phyloP scores from a whole-genome alignment of 371 early-diverging fungal genomes.

The Phascolomyces articulosus region DNA sequence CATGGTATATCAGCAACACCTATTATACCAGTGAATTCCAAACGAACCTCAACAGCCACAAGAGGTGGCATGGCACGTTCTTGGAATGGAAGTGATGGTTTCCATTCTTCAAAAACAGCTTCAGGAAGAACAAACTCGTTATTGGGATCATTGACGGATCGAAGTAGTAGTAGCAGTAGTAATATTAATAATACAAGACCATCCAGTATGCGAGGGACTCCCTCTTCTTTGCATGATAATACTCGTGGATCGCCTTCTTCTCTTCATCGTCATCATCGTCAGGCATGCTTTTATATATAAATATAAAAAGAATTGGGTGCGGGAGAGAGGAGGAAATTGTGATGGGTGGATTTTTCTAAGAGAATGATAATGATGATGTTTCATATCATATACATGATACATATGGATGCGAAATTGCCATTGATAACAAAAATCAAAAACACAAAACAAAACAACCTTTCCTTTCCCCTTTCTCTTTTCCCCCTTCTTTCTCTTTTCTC shows the following conservation, averaged over 20 bases:
- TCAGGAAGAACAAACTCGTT: background rate
- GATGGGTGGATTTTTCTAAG: too few species aligned
- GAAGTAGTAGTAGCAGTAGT: slow-evolving; percentile 8
- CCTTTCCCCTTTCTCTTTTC: background rate
- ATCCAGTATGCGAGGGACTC: slow-evolving; percentile 33
- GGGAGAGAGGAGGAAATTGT: background rate
- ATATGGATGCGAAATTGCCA: too few species aligned
- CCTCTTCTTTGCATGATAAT: slow-evolving; percentile 27
- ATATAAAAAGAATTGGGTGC: background rate
- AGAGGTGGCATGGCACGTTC: slow-evolving; percentile 14
- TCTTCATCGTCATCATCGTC: slow-evolving; percentile 23
- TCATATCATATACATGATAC: background rate
- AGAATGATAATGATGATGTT: background rate
- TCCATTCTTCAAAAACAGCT: background rate
- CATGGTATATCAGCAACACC: slow-evolving; percentile 17
- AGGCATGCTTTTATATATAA: slow-evolving; percentile 7
- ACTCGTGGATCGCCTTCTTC: slow-evolving; percentile 11
- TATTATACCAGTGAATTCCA: slow-evolving; percentile 10
- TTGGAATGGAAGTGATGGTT: slow-evolving; percentile 11
- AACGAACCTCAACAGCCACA: background rate
- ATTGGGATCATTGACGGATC: slow-evolving; percentile 30
- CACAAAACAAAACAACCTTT: too few species aligned
- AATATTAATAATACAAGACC: slow-evolving; percentile 32
- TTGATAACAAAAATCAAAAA: too few species aligned
- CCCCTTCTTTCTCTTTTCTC: background rate